These are phyloP conservation scores for Camelina hispida DNA, from an alignment of 345 rosid genomes.

Conservation along the genomic window DNA sequence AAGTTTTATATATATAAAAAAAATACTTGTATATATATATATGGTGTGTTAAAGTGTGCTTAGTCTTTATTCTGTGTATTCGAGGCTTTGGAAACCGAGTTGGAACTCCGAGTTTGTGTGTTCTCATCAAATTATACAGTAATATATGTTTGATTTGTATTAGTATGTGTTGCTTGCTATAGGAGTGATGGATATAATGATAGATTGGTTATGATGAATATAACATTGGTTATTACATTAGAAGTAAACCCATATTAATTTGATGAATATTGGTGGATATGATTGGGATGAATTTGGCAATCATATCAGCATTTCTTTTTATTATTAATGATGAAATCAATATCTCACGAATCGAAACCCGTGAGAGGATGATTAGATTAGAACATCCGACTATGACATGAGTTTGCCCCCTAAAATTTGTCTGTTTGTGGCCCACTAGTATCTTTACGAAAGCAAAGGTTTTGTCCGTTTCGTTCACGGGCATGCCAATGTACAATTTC, in stretches of 20 bases:
- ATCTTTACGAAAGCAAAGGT: slow-evolving; percentile 4
- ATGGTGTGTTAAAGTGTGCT: slow-evolving; percentile 1
- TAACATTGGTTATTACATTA: not conserved
- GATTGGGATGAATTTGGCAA: not conserved
- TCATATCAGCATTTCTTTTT: not conserved
- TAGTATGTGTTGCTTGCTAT: not conserved
- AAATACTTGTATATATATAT: slow-evolving; percentile 27
- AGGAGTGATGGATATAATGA: not conserved
- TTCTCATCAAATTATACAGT: not conserved
- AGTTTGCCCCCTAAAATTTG: slow-evolving; percentile 10
- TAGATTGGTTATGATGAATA: slow-evolving; percentile 18
- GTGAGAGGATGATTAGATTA: slow-evolving; percentile 34
- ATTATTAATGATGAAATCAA: too few species aligned
- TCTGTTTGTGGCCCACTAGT: slow-evolving; percentile 29
- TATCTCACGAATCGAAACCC: slow-evolving; percentile 13
- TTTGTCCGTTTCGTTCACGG: slow-evolving; percentile 26
- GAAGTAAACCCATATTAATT: not conserved
- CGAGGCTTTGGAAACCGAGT: slow-evolving; percentile 26
- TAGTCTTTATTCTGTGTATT: slow-evolving; percentile 11
- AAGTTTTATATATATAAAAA: not conserved
- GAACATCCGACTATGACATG: not conserved
- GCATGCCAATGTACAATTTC: slow-evolving; percentile 24
- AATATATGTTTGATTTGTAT: slow-evolving; percentile 1
- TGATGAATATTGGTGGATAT: not conserved
- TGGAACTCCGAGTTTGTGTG: slow-evolving; percentile 36